phyloP scores from a whole-genome alignment of 371 early-diverging fungal species.

The Rhizopus delemar region DNA sequence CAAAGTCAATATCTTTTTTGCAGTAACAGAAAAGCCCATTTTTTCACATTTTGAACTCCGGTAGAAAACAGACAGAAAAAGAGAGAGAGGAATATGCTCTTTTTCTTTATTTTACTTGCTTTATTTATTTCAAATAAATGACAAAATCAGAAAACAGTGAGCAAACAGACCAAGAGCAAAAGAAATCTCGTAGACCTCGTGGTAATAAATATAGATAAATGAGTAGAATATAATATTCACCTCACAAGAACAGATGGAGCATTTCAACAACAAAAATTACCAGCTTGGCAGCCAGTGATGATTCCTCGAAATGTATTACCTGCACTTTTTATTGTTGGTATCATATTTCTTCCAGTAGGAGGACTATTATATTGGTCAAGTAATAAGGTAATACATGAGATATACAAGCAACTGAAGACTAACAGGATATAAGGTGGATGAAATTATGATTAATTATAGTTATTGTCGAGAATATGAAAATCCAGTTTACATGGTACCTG shows the following conservation, averaged over 20 bases:
- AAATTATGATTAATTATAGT: conserved; percentile 92
- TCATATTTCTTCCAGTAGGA: conserved; percentile 91
- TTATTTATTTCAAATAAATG: not conserved
- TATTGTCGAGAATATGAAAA: conserved; percentile 59
- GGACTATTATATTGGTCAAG: conserved; percentile 78
- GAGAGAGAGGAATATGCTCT: too few relatives aligned
- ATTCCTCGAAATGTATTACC: conserved; percentile 94
- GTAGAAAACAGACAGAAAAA: too few relatives aligned
- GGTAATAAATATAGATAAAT: conserved; percentile 3
- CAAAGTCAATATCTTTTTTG: too few relatives aligned
- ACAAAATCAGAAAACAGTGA: conserved; percentile 6
- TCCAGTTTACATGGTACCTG: conserved; percentile 34
- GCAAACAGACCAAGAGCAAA: not conserved
- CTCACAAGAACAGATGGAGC: conserved; percentile 72
- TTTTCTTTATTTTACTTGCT: too few relatives aligned
- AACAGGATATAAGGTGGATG: conserved; percentile 53
- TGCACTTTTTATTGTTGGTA: conserved; percentile 87
- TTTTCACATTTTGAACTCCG: too few relatives aligned
- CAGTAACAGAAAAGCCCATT: too few relatives aligned
- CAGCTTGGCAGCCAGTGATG: conserved; percentile 97
- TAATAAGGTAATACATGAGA: conserved; percentile 54
- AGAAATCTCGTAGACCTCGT: conserved; percentile 4
- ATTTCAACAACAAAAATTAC: conserved; percentile 95
- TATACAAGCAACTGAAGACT: not conserved
- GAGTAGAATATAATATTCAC: not conserved